phyloP scores from a whole-genome alignment of 345 rosid genomes.

The Pelargonium nanum region DNA sequence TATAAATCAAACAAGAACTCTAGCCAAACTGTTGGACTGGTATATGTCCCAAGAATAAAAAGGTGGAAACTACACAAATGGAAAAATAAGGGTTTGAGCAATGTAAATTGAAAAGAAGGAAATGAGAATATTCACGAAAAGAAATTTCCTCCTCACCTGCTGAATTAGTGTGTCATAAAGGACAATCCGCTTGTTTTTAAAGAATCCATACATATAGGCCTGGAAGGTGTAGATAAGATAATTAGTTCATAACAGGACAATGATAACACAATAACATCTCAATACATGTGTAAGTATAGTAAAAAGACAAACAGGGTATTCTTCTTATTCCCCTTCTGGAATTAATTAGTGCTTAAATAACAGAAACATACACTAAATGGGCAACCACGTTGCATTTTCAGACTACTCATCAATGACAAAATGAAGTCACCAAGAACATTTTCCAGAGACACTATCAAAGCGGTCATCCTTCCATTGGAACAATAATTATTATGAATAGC shows the following conservation, averaged over 20 bases:
- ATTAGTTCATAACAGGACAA: background rate
- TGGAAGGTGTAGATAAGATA: conserved; percentile 23
- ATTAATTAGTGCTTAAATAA: background rate
- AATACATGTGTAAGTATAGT: too few relatives aligned
- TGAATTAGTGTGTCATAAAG: conserved; percentile 95
- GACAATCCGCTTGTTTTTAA: conserved; percentile 95
- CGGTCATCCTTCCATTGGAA: background rate
- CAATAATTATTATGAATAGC: background rate
- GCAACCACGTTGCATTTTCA: too few relatives aligned
- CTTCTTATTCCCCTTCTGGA: background rate
- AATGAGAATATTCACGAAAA: background rate
- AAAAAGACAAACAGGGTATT: background rate
- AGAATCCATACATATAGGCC: conserved; percentile 99
- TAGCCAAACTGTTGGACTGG: too few relatives aligned
- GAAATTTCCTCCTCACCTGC: conserved; percentile 44
- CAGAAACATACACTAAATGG: too few relatives aligned
- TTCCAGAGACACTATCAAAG: background rate
- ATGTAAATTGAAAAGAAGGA: background rate
- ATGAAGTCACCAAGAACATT: background rate
- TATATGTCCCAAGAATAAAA: too few relatives aligned
- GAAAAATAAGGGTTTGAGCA: background rate
- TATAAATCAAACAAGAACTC: too few relatives aligned
- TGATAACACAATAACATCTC: background rate
- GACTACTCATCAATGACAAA: background rate
- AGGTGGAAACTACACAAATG: background rate